These are phyloP conservation scores for Ligustrum vulgare DNA, from an alignment of 257 asterid species.

Conservation along the genomic window DNA sequence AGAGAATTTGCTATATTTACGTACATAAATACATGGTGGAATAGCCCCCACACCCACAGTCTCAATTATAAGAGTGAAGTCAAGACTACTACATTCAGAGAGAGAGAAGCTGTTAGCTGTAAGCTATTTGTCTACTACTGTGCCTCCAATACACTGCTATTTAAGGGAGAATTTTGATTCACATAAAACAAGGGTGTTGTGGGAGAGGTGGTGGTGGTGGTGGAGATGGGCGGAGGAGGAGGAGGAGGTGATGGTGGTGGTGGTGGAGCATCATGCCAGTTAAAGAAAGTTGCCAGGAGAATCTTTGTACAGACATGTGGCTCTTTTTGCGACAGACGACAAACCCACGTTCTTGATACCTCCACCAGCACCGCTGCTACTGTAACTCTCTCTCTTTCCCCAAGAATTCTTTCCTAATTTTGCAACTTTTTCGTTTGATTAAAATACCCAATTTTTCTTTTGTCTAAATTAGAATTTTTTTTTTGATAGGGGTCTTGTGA, in stretches of 20 bases:
- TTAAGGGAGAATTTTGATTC: slow-evolving; percentile 26
- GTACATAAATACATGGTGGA: background rate
- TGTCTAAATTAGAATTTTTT: background rate
- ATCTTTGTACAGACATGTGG: slow-evolving; percentile 66
- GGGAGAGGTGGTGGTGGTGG: slow-evolving; percentile 7
- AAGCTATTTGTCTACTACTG: slow-evolving; percentile 10
- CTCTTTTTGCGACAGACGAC: slow-evolving; percentile 51
- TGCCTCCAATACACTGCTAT: slow-evolving; percentile 18
- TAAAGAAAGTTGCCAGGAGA: slow-evolving; percentile 74
- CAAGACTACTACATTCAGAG: background rate
- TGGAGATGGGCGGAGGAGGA: slow-evolving; percentile 49
- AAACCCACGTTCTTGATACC: slow-evolving; percentile 28
- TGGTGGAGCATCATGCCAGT: slow-evolving; percentile 59
- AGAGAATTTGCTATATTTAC: background rate
- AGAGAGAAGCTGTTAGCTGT: slow-evolving; percentile 6
- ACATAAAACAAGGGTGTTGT: background rate
- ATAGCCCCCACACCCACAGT: slow-evolving; percentile 33
- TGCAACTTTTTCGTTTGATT: slow-evolving; percentile 3
- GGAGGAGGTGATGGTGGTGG: slow-evolving; percentile 21
- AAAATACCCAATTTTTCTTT: background rate
- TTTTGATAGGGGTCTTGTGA: slow-evolving; percentile 39
- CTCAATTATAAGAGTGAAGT: slow-evolving; percentile 40
- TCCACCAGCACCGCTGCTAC: slow-evolving; percentile 35
- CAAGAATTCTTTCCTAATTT: slow-evolving; percentile 4
- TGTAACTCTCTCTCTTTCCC: slow-evolving; percentile 27